Evolutionary conservation across 345 rosid species (phyloP).

Genomic region (Balakata baccata): DNA sequence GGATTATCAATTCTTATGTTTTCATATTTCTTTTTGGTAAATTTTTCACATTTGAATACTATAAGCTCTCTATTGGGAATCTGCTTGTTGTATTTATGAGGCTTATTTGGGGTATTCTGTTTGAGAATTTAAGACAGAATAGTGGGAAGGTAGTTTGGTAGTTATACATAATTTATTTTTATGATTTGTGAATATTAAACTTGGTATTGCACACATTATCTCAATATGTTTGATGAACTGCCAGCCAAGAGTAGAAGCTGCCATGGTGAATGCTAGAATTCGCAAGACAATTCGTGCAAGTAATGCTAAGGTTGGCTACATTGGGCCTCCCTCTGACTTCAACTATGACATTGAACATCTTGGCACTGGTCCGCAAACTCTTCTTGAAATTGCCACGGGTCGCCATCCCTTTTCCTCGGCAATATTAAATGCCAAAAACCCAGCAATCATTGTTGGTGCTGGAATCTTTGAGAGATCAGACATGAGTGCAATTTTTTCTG

Average conservation of each 20-base stretch:
- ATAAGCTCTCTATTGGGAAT: not conserved
- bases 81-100: not conserved
- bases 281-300: slow-evolving; percentile 75
- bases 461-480: slow-evolving; percentile 82
- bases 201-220: slow-evolving; percentile 4
- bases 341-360: slow-evolving; percentile 83
- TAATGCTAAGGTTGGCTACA: slow-evolving; percentile 82
- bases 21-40: not conserved
- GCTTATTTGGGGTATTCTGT: not conserved
- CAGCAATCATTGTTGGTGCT: slow-evolving; percentile 85
- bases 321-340: slow-evolving; percentile 76
- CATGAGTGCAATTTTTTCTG: slow-evolving; percentile 70
- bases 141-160: not conserved
- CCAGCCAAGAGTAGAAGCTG: slow-evolving; percentile 98
- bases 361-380: slow-evolving; percentile 83
- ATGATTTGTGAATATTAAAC: not conserved
- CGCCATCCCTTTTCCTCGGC: slow-evolving; percentile 66
- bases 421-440: slow-evolving; percentile 75
- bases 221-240: slow-evolving; percentile 24
- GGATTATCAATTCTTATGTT: not conserved
- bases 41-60: not conserved
- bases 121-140: not conserved
- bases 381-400: slow-evolving; percentile 72
- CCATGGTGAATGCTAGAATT: slow-evolving; percentile 96
- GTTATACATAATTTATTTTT: not conserved